Conservation (phyloP, 2,329 filamentous ascomycete genomes). For the Monosporascus sp. region DNA sequence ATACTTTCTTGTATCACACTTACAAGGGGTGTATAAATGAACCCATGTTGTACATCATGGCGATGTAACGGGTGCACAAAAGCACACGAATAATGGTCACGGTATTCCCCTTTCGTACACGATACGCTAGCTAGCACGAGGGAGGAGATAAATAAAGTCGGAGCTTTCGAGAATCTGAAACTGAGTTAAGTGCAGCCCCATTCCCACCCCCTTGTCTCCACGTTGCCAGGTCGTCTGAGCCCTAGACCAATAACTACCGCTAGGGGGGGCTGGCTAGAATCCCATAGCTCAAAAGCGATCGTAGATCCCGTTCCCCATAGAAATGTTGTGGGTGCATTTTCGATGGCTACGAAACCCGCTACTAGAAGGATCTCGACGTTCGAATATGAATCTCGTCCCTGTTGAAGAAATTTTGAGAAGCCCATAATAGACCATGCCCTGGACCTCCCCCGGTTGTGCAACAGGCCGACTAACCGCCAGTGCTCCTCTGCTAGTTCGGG, state of each 20-base stretch:
- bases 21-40: too few relatives aligned
- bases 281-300: not conserved
- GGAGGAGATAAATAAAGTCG: not conserved
- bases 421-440: too few relatives aligned
- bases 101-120: too few relatives aligned
- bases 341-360: not conserved
- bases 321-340: not conserved
- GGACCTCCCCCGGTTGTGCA: too few relatives aligned
- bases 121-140: not conserved
- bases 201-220: not conserved
- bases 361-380: not conserved
- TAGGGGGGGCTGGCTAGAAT: not conserved
- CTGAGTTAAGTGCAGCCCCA: not conserved
- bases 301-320: not conserved
- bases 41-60: too few relatives aligned
- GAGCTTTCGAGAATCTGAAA: not conserved
- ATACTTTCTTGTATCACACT: too few relatives aligned
- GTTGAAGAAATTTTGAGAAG: not conserved
- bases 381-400: not conserved
- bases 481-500: too few relatives aligned
- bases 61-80: too few relatives aligned
- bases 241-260: not conserved
- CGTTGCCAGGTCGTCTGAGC: not conserved
- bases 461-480: too few relatives aligned
- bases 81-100: too few relatives aligned